Conservation (phyloP, 768 basidiomycete species). For the Rhodosporidiobolus odoratus region DNA sequence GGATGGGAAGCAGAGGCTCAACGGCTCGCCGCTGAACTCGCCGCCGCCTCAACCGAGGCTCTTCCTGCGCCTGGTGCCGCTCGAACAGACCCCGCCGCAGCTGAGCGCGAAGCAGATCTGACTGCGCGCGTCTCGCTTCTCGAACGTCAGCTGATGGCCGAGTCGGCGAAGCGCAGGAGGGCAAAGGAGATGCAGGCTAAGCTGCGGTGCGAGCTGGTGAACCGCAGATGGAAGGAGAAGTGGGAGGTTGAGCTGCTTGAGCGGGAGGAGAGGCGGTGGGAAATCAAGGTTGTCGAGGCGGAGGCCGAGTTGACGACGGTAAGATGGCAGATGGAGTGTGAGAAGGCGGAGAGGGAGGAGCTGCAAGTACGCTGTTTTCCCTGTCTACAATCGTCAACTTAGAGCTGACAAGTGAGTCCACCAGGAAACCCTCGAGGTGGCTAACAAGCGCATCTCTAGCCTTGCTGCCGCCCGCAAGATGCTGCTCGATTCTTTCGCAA, state of each 20-base stretch:
- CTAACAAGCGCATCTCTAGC: background rate
- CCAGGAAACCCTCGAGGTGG: constrained; percentile 1
- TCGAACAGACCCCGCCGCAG: background rate
- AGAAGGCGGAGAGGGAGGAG: constrained; percentile 20
- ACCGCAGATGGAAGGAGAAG: constrained; percentile 33
- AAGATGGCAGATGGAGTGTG: background rate
- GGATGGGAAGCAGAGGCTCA: constrained; percentile 37
- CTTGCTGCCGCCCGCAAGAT: constrained; percentile 15
- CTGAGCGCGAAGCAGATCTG: background rate
- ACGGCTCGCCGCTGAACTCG: constrained; percentile 3
- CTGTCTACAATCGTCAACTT: background rate
- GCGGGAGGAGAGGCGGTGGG: constrained; percentile 28
- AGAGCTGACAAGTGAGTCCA: too few relatives aligned
- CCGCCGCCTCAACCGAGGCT: background rate
- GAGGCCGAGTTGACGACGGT: constrained; percentile 4
- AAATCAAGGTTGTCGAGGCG: constrained; percentile 7
- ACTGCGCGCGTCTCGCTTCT: background rate
- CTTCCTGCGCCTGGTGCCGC: background rate
- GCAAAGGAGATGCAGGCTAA: constrained; percentile 27
- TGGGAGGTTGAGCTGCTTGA: constrained; percentile 37
- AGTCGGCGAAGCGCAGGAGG: constrained; percentile 16
- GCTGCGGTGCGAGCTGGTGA: constrained; percentile 31
- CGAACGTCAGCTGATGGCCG: constrained; percentile 7
- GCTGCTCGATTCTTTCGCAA: constrained; percentile 26
- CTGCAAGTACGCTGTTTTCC: constrained; percentile 19